Percentiles rank a stretch among this genome's conserved stretches.
Evolutionary conservation across 1,284 basidiomycete species (phyloP).

Genomic region (Pholiota adiposa): DNA sequence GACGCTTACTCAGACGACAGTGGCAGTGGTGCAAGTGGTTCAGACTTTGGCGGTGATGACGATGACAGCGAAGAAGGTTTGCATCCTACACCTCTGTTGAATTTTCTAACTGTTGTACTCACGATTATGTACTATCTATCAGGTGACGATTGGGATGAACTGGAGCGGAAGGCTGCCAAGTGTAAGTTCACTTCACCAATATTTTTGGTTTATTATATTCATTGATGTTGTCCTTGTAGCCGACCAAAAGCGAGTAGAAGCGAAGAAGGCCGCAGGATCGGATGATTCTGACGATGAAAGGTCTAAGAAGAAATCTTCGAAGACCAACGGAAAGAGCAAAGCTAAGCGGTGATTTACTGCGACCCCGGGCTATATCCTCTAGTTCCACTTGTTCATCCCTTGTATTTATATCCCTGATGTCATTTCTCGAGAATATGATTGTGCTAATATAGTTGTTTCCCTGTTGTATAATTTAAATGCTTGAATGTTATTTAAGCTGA

Average conservation of each 20-base stretch:
- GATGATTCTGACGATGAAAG: constrained; percentile 68
- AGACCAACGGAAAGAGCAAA: constrained; percentile 37
- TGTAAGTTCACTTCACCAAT: too few relatives aligned
- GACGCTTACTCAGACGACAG: constrained; percentile 66
- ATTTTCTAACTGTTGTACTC: background rate
- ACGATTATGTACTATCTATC: constrained; percentile 8
- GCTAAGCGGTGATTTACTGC: constrained; percentile 18
- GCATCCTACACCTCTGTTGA: constrained; percentile 15
- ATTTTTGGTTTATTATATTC: background rate
- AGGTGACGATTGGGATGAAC: constrained; percentile 95
- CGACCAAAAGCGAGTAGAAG: constrained; percentile 67
- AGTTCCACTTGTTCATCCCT: background rate
- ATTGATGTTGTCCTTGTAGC: constrained; percentile 42
- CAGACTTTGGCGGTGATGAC: constrained; percentile 57
- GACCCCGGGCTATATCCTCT: background rate
- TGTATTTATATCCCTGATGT: constrained; percentile 10
- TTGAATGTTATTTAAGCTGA: constrained; percentile 18
- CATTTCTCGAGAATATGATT: background rate
- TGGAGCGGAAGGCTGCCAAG: constrained; percentile 89
- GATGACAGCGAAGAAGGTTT: constrained; percentile 68
- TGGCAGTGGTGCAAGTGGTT: constrained; percentile 67
- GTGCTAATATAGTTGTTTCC: constrained; percentile 1
- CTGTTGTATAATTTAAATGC: constrained; percentile 2
- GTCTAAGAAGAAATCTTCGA: constrained; percentile 61
- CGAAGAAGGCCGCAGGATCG: constrained; percentile 56